Conservation (phyloP, 2,329 filamentous ascomycete genomes). For the Lasiodiplodia theobromae region DNA sequence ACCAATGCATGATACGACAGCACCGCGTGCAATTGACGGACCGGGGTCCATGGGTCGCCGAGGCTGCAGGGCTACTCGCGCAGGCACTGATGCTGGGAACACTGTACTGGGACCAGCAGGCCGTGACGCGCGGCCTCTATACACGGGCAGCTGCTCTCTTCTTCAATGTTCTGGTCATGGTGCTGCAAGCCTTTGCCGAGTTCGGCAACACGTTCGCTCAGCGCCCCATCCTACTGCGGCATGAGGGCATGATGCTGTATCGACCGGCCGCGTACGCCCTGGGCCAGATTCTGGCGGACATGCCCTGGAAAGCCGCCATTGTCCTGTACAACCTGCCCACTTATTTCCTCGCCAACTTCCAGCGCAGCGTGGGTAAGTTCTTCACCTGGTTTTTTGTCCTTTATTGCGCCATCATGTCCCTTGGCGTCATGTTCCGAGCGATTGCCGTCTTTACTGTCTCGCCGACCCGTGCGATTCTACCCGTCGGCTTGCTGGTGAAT, state of each 20-base stretch:
- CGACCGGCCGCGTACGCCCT: neutral
- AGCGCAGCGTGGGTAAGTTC: neutral
- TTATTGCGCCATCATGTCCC: neutral
- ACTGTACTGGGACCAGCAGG: slow-evolving; percentile 9
- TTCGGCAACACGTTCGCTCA: slow-evolving; percentile 3
- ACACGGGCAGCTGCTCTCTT: neutral
- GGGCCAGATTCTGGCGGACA: neutral
- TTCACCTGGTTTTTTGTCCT: slow-evolving; percentile 1
- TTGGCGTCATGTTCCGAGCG: neutral
- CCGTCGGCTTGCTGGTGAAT: neutral
- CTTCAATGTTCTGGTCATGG: slow-evolving; percentile 16
- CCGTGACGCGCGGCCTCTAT: neutral
- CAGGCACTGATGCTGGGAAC: slow-evolving; percentile 7
- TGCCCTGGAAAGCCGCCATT: neutral
- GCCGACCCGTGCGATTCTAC: neutral
- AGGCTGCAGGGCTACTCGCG: neutral
- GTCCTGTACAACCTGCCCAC: neutral
- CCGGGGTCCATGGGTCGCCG: neutral
- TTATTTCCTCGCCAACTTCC: neutral
- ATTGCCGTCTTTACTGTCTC: neutral
- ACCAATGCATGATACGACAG: neutral
- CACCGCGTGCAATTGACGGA: neutral
- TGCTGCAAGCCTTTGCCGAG: neutral
- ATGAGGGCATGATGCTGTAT: neutral
- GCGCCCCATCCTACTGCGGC: neutral